These are phyloP conservation scores for Pulveroboletus ravenelii DNA, from an alignment of 768 basidiomycete species.

Conservation along the genomic window DNA sequence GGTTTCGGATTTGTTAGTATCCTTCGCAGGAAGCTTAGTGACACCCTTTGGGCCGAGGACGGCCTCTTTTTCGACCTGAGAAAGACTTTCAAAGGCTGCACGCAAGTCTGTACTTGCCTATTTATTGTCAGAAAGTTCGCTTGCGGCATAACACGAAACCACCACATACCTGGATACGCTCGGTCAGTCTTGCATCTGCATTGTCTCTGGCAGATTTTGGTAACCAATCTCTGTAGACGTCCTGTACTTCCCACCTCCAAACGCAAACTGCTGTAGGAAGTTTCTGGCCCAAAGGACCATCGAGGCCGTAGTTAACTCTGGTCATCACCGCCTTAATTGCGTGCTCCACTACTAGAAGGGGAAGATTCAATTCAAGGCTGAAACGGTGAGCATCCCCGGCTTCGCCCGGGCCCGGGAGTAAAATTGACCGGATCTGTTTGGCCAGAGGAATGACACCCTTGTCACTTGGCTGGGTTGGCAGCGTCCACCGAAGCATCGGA, in stretches of 20 bases:
- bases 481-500: not conserved
- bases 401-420: constrained; percentile 62
- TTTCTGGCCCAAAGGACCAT: constrained; percentile 45
- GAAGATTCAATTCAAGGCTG: constrained; percentile 38
- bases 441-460: constrained; percentile 59
- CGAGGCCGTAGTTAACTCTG: constrained; percentile 80
- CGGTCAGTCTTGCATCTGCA: constrained; percentile 53
- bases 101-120: constrained; percentile 60
- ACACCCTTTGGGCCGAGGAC: constrained; percentile 51
- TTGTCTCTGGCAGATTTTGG: constrained; percentile 63
- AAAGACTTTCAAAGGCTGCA: constrained; percentile 49
- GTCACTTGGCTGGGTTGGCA: constrained; percentile 47
- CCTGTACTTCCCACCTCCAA: constrained; percentile 86
- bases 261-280: constrained; percentile 60
- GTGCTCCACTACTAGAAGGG: constrained; percentile 50
- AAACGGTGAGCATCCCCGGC: constrained; percentile 37
- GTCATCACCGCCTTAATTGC: constrained; percentile 59
- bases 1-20: constrained; percentile 25
- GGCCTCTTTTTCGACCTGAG: constrained; percentile 50
- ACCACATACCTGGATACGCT: constrained; percentile 57
- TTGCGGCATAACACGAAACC: not conserved
- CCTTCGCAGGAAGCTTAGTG: constrained; percentile 32
- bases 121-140: not conserved
- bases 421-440: constrained; percentile 64
- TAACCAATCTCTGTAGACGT: constrained; percentile 53